Evolutionary conservation across 352 stramenopile species (phyloP), one percentile per base, ranked within the genome.

Genomic region (Phytophthora quininea): DNA sequence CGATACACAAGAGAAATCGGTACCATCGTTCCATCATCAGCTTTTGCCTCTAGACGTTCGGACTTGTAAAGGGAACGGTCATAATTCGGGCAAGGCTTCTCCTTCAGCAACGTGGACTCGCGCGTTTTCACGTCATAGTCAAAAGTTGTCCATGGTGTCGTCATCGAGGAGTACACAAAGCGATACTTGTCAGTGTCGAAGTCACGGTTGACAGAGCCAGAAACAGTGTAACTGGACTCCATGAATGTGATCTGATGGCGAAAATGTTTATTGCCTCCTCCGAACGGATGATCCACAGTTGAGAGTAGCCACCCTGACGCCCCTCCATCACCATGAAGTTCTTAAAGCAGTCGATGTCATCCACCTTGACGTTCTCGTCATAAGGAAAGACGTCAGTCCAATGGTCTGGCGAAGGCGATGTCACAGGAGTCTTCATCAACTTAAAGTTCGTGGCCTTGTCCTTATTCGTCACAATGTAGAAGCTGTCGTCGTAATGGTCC

Each of bases 401-500:
- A 50, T 94, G 59, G 9, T 86, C 71, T 3, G 69, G 55, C 9
- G 61, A 82, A 11, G 76, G 70, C n/a, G 78, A 84, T 45, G 54
- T 67, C 27, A 92, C 79, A 0, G 74, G 71, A 46, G 82, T 86
- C 64, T 51, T 82, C 84, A 91, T 97, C 56, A 99, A 58, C 64
- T 98, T 96, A 69, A 98, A 97, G 76, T 99, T 99, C 24, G 86
- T 94, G 29, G 88, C 86, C 58, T 89, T 90, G 69, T 96, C 91
- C 55, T 93, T 88, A 83, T 99, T 99, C 29, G 95, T 98, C 57
- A 90, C 82, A 49, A 99, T 95, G 72, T 97, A 98, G 57, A 98
- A 98, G 63, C 84, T 80, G 61, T 88, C 79, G 53, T 76, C 77
- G 53, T 91, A 91, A 74, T 98, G 93, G 57, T 97, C 90, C 3